phyloP scores from a whole-genome alignment of 352 stramenopile species.

The Phytophthora ramorum region DNA sequence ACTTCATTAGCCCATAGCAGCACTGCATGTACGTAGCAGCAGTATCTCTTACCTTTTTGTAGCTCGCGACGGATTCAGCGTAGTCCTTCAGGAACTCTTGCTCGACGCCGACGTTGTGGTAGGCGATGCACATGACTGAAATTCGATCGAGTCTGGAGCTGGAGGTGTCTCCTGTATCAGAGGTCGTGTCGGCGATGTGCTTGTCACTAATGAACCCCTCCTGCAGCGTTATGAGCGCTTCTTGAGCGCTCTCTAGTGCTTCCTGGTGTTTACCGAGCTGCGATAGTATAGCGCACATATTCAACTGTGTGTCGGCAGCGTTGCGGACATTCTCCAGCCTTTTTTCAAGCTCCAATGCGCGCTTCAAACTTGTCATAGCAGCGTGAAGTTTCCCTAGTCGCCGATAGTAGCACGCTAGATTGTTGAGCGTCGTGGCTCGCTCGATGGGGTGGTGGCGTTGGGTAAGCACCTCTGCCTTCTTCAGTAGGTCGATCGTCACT shows the following conservation, averaged over 20 bases:
- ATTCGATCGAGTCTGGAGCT: slow-evolving; percentile 71
- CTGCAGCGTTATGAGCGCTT: slow-evolving; percentile 89
- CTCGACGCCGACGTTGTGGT: slow-evolving; percentile 96
- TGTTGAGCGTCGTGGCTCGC: slow-evolving; percentile 93
- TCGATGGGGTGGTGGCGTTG: slow-evolving; percentile 79
- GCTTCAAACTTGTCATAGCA: slow-evolving; percentile 92
- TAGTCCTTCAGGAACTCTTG: slow-evolving; percentile 94
- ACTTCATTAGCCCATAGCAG: neutral
- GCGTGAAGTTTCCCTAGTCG: slow-evolving; percentile 89
- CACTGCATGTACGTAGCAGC: no score
- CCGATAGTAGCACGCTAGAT: slow-evolving; percentile 94
- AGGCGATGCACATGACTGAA: slow-evolving; percentile 94
- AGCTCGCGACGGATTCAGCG: slow-evolving; percentile 83
- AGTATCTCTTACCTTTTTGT: slow-evolving; percentile 70
- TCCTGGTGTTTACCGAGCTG: slow-evolving; percentile 87
- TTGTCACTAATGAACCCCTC: slow-evolving; percentile 82
- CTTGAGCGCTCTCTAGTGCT: slow-evolving; percentile 89
- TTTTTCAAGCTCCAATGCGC: slow-evolving; percentile 90
- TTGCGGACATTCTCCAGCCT: slow-evolving; percentile 74
- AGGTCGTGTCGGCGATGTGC: slow-evolving; percentile 1
- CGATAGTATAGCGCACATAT: slow-evolving; percentile 93
- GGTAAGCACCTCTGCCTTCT: slow-evolving; percentile 93
- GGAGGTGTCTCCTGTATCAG: slow-evolving; percentile 7
- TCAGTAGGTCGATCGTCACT: slow-evolving; percentile 92
- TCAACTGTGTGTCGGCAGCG: slow-evolving; percentile 93